Conservation (phyloP, 202 grass and related monocot species). For the Panicum virgatum region DNA sequence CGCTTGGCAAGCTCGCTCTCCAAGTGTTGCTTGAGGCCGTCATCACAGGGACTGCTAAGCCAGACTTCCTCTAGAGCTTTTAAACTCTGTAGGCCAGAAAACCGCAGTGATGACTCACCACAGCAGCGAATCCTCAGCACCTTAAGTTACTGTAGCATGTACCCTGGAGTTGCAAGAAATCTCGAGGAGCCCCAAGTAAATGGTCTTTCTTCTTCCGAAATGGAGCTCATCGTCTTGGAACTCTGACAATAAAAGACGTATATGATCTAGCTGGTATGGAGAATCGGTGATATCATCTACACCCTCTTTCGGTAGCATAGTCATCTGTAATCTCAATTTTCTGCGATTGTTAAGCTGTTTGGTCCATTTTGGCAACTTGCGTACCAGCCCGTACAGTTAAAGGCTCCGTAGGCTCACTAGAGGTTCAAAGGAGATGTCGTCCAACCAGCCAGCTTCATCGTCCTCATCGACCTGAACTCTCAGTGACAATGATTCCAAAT, state of each 20-base stretch:
- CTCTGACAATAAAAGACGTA: neutral
- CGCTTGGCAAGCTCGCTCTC: neutral
- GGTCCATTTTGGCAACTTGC: neutral
- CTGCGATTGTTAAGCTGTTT: neutral
- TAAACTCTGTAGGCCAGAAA: neutral
- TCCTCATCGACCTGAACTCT: neutral
- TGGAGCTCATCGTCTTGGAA: neutral
- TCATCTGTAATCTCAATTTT: neutral
- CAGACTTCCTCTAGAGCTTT: neutral
- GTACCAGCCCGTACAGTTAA: neutral
- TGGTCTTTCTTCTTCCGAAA: neutral
- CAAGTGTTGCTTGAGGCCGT: neutral
- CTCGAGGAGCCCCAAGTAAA: neutral
- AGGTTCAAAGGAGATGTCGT: neutral
- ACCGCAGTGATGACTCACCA: neutral
- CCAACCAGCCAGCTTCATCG: neutral
- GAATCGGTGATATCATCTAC: no score
- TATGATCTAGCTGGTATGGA: rapidly evolving
- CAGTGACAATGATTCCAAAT: neutral
- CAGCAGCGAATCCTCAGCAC: neutral
- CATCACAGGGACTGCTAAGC: neutral
- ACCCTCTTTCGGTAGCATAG: neutral
- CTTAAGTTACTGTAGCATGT: neutral
- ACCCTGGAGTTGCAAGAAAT: neutral
- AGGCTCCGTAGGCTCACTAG: neutral